Evolutionary conservation across 768 basidiomycete species (phyloP), one percentile per base, ranked within the genome.

Genomic region (Kwoniella heveanensis): DNA sequence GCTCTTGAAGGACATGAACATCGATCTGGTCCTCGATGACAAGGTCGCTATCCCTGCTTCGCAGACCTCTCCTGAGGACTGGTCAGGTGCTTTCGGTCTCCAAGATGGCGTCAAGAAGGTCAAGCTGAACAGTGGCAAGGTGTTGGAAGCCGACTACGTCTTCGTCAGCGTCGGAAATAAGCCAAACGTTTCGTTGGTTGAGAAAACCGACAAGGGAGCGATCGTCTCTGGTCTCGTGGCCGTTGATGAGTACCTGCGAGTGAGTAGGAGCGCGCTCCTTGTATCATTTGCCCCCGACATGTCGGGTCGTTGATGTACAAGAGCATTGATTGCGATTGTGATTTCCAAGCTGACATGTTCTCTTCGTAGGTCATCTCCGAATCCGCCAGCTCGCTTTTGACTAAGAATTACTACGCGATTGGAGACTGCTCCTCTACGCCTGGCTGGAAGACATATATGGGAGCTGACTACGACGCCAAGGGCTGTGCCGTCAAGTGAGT

Each of bases 151-250:
- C 29, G 73, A 74, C 46, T 74, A 63, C 46, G 62, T 74, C 26
- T 74, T 74, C 54, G 39, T 74, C 17, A 64, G 68, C 17, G 54
- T 68, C n/a, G 73, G 73, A 8, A 74, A 74, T 62, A 64, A 65
- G 48, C 66, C 68, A 13, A 71, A 72, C 52, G 60, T 66, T 5
- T 44, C 52, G 9, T 39, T 74, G 17, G 54, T 74, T 1, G 55
- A 57, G 17, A 36, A 54, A 2, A 52, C 53, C 21, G 70, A 74
- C 51, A 57, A 60, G 37, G 48, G 63, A 2, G 73, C 73, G 22
- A 17, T 65, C 13, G 30, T 65, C 8, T 54, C 59, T 36, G 62
- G 64, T 21, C 46, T 71, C 50, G 66, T 74, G 36, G 59, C 57
- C n/a, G 70, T 74, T 22, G 71, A 74, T 58, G 62, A 67, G 46